Percentiles rank a stretch among this genome's conserved stretches.
Evolutionary conservation across 257 asterid species (phyloP).

Genomic region (Echium plantagineum): DNA sequence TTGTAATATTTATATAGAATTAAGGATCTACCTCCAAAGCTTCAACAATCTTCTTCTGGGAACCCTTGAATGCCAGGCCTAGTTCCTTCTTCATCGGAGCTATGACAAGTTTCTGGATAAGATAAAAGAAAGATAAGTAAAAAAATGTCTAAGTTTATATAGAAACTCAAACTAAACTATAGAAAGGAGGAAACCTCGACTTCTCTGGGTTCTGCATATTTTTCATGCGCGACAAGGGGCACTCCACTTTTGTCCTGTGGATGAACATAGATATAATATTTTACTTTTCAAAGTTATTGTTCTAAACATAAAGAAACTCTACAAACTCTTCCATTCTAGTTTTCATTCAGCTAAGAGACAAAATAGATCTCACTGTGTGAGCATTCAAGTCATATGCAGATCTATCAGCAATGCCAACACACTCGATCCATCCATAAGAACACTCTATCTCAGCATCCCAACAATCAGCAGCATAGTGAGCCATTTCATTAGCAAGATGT

Average conservation of each 20-base stretch:
- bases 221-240: constrained; percentile 57
- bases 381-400: constrained; percentile 79
- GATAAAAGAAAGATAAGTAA: background rate
- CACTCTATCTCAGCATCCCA: constrained; percentile 90
- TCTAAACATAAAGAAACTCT: background rate
- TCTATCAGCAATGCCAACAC: constrained; percentile 81
- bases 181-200: constrained; percentile 44
- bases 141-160: background rate
- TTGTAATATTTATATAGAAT: background rate
- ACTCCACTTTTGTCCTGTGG: constrained; percentile 70
- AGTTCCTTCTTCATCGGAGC: constrained; percentile 61
- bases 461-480: constrained; percentile 86
- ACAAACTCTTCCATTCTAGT: background rate
- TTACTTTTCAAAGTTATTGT: background rate
- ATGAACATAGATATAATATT: background rate
- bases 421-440: constrained; percentile 80
- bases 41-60: constrained; percentile 54
- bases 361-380: constrained; percentile 44
- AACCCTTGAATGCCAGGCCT: constrained; percentile 64
- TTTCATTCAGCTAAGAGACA: background rate
- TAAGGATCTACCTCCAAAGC: constrained; percentile 42
- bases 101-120: constrained; percentile 50
- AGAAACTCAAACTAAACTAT: background rate
- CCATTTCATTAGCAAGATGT: constrained; percentile 82
- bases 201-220: constrained; percentile 56